A percentile compares a stretch with the other conserved stretches of the same genome.
Evolutionary conservation across 495 filamentous ascomycete species (phyloP).

Genomic region (Echria macrotheca): DNA sequence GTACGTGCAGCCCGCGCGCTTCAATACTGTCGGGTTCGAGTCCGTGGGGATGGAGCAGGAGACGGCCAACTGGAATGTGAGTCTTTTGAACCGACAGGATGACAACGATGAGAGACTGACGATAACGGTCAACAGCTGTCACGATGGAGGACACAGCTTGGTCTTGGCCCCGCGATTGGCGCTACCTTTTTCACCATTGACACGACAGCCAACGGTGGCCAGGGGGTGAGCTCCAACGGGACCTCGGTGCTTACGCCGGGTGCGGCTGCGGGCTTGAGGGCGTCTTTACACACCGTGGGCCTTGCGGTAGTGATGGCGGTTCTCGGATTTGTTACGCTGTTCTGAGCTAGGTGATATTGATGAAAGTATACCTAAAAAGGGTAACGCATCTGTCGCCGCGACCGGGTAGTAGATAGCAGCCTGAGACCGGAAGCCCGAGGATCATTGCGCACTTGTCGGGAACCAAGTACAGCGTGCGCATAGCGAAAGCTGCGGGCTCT

Average conservation of each 20-base stretch:
- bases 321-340: background rate
- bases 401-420: too few species aligned
- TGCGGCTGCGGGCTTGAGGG: background rate
- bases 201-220: slow-evolving; percentile 11
- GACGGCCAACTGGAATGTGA: slow-evolving; percentile 22
- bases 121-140: slow-evolving; percentile 10
- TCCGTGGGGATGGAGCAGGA: slow-evolving; percentile 16
- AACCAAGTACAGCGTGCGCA: too few species aligned
- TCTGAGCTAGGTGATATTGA: slow-evolving; percentile 1
- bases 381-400: too few species aligned
- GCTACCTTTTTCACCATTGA: slow-evolving; percentile 24
- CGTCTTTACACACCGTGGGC: background rate
- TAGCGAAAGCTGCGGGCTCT: too few species aligned
- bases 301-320: background rate
- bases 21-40: slow-evolving; percentile 19
- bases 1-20: slow-evolving; percentile 22
- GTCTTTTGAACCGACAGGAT: background rate
- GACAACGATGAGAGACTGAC: too few species aligned
- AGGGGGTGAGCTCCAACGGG: slow-evolving; percentile 9
- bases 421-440: too few species aligned
- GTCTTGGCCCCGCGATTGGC: slow-evolving; percentile 24
- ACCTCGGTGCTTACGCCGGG: background rate
- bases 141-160: slow-evolving; percentile 16
- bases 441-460: too few species aligned
- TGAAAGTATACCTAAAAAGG: too few species aligned